Percentiles rank a stretch among this genome's conserved stretches.
phyloP scores from a whole-genome alignment of 345 rosid species.

The Corchorus capsularis region DNA sequence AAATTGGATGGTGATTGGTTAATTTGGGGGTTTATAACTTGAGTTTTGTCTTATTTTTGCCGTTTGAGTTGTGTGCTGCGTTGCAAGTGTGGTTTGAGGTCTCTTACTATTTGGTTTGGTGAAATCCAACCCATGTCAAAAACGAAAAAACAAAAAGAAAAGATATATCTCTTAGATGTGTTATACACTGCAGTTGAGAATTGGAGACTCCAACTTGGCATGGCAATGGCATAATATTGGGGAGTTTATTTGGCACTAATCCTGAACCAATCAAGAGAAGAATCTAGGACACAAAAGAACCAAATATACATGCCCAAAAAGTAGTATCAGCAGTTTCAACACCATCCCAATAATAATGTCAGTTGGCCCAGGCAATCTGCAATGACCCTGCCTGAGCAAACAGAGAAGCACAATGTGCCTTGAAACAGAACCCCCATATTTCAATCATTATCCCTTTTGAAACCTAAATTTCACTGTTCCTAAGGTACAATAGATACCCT shows the following conservation, averaged over 20 bases:
- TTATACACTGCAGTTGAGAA: neutral
- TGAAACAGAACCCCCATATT: neutral
- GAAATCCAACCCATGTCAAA: too few species aligned
- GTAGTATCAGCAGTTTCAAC: neutral
- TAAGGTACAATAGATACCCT: neutral
- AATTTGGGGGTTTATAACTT: too few species aligned
- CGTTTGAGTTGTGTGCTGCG: too few species aligned
- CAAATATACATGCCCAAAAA: neutral
- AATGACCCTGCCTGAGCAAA: neutral
- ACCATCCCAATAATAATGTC: neutral
- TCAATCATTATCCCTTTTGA: slow-evolving; percentile 2
- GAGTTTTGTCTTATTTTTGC: too few species aligned
- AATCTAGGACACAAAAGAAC: neutral
- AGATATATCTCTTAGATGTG: too few species aligned
- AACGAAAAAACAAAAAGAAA: too few species aligned
- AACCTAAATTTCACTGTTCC: neutral
- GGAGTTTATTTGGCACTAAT: too few species aligned
- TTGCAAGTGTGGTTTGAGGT: too few species aligned
- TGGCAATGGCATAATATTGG: neutral
- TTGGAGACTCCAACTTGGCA: neutral
- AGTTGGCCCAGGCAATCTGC: neutral
- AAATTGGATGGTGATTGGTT: too few species aligned
- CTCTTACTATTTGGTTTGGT: too few species aligned
- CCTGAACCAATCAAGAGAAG: neutral
- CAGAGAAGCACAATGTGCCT: neutral